Percentiles rank a stretch among this genome's conserved stretches.
phyloP scores from a whole-genome alignment of 2,329 filamentous ascomycete genomes.

The Verticillium isaacii region DNA sequence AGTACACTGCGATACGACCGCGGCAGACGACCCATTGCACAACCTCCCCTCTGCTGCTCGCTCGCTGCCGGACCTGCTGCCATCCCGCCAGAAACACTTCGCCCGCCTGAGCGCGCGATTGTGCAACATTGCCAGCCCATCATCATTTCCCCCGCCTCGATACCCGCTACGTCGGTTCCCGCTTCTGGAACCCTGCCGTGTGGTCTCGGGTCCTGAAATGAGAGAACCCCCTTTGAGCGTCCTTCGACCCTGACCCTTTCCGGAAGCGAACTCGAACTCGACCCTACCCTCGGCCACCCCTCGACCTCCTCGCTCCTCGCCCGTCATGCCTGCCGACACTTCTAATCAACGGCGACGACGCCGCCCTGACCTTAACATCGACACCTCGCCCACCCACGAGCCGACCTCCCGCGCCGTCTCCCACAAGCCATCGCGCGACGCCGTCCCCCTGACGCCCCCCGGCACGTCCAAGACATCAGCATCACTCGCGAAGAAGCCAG shows the following conservation, averaged over 20 bases:
- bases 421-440: slow-evolving; percentile 6
- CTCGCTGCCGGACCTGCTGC: not conserved
- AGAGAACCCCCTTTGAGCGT: not conserved
- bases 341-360: slow-evolving; percentile 11
- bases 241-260: slow-evolving; percentile 2
- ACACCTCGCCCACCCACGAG: slow-evolving; percentile 6
- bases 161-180: not conserved
- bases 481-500: slow-evolving; percentile 11
- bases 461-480: slow-evolving; percentile 8
- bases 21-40: not conserved
- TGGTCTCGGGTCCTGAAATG: slow-evolving; percentile 1
- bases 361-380: slow-evolving; percentile 15
- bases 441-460: slow-evolving; percentile 5
- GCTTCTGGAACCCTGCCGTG: not conserved
- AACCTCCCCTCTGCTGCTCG: not conserved
- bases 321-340: slow-evolving; percentile 5
- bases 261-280: not conserved
- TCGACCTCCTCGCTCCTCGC: not conserved
- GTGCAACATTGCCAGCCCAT: slow-evolving; percentile 1
- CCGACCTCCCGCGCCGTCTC: not conserved
- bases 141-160: not conserved
- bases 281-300: not conserved
- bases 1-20: not conserved
- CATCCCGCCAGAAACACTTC: not conserved
- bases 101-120: not conserved